These are phyloP conservation scores for Tieghemostelium lacteum DNA, from an alignment of 78 protist genomes.

Conservation along the genomic window DNA sequence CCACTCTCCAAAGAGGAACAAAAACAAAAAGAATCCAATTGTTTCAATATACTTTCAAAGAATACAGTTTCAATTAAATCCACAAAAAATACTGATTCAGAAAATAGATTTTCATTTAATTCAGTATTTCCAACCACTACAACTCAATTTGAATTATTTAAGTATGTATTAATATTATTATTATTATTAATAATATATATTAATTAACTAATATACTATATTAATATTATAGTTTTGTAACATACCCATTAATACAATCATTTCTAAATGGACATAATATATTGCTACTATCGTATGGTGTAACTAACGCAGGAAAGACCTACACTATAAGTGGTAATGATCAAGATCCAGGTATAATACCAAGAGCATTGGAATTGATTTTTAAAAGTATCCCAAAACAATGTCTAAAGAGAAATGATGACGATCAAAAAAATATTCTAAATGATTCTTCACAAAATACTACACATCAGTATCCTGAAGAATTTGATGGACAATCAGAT, in stretches of 20 bases:
- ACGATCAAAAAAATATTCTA: background rate
- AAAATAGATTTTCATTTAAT: slow-evolving; percentile 46
- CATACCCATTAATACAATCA: slow-evolving; percentile 60
- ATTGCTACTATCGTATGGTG: slow-evolving; percentile 88
- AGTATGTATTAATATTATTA: slow-evolving; percentile 8
- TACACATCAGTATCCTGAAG: slow-evolving; percentile 13
- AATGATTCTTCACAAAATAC: background rate
- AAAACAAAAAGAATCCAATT: slow-evolving; percentile 46
- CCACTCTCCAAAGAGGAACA: slow-evolving; percentile 52
- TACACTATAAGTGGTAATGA: slow-evolving; percentile 87
- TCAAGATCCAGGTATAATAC: slow-evolving; percentile 87
- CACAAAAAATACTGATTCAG: slow-evolving; percentile 40
- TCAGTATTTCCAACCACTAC: slow-evolving; percentile 37
- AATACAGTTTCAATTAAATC: slow-evolving; percentile 43
- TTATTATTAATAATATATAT: background rate
- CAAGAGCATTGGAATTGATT: slow-evolving; percentile 78
- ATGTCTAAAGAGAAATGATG: slow-evolving; percentile 39
- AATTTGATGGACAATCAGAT: background rate
- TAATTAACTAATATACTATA: background rate
- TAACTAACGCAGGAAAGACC: slow-evolving; percentile 92
- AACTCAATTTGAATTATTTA: slow-evolving; percentile 49
- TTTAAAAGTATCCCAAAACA: slow-evolving; percentile 56
- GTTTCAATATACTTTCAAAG: slow-evolving; percentile 9
- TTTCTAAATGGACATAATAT: slow-evolving; percentile 85
- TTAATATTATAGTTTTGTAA: slow-evolving; percentile 31